These are phyloP conservation scores for Phlegmacium glaucopus DNA, from an alignment of 768 basidiomycete genomes.

Conservation along the genomic window DNA sequence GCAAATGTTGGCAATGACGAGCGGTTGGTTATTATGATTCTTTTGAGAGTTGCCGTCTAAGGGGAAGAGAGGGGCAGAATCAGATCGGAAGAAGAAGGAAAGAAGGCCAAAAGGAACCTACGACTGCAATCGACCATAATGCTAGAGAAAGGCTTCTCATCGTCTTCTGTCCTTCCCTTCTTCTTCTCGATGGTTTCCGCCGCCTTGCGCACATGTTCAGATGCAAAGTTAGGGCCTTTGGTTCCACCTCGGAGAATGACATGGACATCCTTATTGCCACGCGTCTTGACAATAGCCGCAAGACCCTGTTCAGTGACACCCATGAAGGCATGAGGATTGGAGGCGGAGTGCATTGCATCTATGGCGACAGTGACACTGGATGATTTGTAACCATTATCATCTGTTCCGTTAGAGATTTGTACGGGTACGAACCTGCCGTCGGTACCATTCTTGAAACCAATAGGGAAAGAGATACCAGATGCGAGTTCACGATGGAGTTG, in stretches of 20 bases:
- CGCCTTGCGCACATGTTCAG: conserved; percentile 68
- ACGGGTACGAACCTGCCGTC: conserved; percentile 64
- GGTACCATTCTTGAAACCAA: conserved; percentile 99
- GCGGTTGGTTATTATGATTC: conserved; percentile 90
- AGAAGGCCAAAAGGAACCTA: conserved; percentile 29
- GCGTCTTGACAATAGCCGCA: conserved; percentile 92
- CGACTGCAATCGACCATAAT: conserved; percentile 90
- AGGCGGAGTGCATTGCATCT: conserved; percentile 92
- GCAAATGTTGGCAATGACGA: conserved; percentile 69
- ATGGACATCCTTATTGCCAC: conserved; percentile 85
- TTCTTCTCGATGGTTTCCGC: conserved; percentile 63
- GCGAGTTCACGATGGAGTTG: conserved; percentile 97
- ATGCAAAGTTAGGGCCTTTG: conserved; percentile 84
- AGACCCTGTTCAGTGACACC: conserved; percentile 85
- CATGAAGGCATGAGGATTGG: conserved; percentile 96
- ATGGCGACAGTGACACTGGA: conserved; percentile 80
- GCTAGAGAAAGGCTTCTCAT: conserved; percentile 44
- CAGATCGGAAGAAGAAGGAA: neutral
- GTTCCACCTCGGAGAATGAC: conserved; percentile 94
- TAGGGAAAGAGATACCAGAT: conserved; percentile 95
- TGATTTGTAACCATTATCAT: neutral
- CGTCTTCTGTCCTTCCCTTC: conserved; percentile 35
- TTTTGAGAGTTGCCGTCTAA: conserved; percentile 95
- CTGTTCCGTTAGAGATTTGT: neutral
- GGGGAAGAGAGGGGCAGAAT: no score